phyloP scores from a whole-genome alignment of 768 basidiomycete genomes.

The Hortiboletus flavorubellus region DNA sequence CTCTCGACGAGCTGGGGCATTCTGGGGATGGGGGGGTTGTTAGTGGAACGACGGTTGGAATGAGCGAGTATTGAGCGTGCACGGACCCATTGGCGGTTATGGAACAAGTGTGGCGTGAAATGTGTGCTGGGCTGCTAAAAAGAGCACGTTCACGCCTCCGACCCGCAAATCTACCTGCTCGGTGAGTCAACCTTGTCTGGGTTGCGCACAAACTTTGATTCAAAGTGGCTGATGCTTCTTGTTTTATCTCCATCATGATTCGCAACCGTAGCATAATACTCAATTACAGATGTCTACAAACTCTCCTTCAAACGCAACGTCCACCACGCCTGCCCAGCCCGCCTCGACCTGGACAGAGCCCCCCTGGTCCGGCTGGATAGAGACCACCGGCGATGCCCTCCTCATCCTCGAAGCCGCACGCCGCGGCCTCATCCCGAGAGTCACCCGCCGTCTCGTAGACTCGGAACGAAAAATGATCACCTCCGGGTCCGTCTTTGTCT shows the following conservation, averaged over 20 bases:
- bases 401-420: constrained; percentile 94
- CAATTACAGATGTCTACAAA: constrained; percentile 26
- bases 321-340: constrained; percentile 28
- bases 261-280: background rate
- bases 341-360: constrained; percentile 74
- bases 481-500: constrained; percentile 93
- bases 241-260: constrained; percentile 15
- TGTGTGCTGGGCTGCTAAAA: constrained; percentile 26
- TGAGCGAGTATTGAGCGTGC: background rate
- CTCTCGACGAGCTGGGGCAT: no score
- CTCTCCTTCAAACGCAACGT: constrained; percentile 3
- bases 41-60: no score
- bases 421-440: constrained; percentile 84
- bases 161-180: constrained; percentile 59
- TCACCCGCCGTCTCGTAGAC: constrained; percentile 89
- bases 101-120: constrained; percentile 33
- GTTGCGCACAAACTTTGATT: constrained; percentile 40
- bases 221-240: constrained; percentile 23
- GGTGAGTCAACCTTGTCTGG: constrained; percentile 70
- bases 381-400: constrained; percentile 93
- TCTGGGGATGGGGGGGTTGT: no score
- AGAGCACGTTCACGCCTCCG: constrained; percentile 43
- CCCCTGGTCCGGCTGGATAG: constrained; percentile 93
- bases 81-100: constrained; percentile 32
- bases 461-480: constrained; percentile 91